phyloP scores from a whole-genome alignment of 257 asterid species.

The Lithospermum erythrorhizon region DNA sequence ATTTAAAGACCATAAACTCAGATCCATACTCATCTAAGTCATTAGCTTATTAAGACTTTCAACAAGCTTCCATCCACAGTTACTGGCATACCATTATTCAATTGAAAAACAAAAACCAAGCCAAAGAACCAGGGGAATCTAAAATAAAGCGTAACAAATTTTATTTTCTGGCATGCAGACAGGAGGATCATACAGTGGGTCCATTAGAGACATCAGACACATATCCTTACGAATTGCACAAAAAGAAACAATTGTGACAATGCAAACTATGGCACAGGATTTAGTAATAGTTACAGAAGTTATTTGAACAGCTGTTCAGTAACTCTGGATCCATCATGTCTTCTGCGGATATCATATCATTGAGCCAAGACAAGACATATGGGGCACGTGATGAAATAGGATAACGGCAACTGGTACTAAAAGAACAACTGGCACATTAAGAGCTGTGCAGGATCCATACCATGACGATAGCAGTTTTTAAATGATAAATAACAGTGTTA shows the following conservation, averaged over 20 bases:
- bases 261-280: neutral
- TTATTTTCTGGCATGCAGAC: neutral
- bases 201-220: neutral
- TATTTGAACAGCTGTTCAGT: too few relatives aligned
- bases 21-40: neutral
- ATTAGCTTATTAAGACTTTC: too few relatives aligned
- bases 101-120: too few relatives aligned
- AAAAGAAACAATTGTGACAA: neutral
- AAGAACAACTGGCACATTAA: slow-evolving; percentile 93
- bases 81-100: neutral
- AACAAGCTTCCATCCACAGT: too few relatives aligned
- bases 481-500: neutral
- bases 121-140: neutral
- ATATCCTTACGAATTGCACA: neutral
- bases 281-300: slow-evolving; percentile 46
- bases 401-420: slow-evolving; percentile 79
- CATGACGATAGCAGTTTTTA: slow-evolving; percentile 6
- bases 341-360: slow-evolving; percentile 79
- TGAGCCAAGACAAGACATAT: slow-evolving; percentile 77
- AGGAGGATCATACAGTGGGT: neutral
- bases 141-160: neutral
- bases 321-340: slow-evolving; percentile 99
- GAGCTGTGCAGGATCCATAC: slow-evolving; percentile 98
- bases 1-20: neutral
- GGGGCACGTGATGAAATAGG: slow-evolving; percentile 92